Evolutionary conservation across 2,329 filamentous ascomycete genomes (phyloP), one percentile per base, ranked within the genome.

Genomic region (Pseudodiploospora longispora): DNA sequence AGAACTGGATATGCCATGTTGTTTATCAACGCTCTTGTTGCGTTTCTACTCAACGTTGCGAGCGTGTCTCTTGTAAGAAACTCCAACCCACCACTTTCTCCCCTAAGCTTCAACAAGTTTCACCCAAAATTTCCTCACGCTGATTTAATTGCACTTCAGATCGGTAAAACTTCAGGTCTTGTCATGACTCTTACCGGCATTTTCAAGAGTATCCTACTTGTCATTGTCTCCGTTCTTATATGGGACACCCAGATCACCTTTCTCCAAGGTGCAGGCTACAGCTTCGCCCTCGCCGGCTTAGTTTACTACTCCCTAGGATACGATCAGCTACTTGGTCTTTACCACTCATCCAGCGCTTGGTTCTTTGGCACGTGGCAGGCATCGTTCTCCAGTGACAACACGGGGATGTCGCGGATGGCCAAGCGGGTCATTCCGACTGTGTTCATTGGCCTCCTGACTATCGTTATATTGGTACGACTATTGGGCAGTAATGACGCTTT

Each of bases 121-220:
- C 19, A 19, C 19, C 19, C 19, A 19, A 19, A 19, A 19, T 19
- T 19, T 19, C 19, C 2, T 19, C 19, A 34, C 32, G 32, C 10
- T 35, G 33, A 10, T 32, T 47, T 58, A 49, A 54, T 38, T 28
- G 38, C 36, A 3, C 6, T 12, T 28, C 42, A 91, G 85, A 94
- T 94, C 57, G 87, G 87, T 61, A 89, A 87, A 68, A 94, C 87
- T 6, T 94, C 87, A 2, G 85, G 85, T 45, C 78, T 94, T 41
- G 86, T 90, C 56, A 84, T 94, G 68, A 89, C 87, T 31, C 78
- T 94, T 27, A 89, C 83, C 47, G 87, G 88, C 62, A 87, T 94
- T 52, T 78, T 93, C 58, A 94, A 94, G 68, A 87, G 89, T 64
- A 90, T 94, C 49, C 78, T 94, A 47, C 80, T 94, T 44, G 86